Percentiles rank a stretch among this genome's conserved stretches.
phyloP scores from a whole-genome alignment of 2,329 filamentous ascomycete genomes.

The Alternaria gansuensis region DNA sequence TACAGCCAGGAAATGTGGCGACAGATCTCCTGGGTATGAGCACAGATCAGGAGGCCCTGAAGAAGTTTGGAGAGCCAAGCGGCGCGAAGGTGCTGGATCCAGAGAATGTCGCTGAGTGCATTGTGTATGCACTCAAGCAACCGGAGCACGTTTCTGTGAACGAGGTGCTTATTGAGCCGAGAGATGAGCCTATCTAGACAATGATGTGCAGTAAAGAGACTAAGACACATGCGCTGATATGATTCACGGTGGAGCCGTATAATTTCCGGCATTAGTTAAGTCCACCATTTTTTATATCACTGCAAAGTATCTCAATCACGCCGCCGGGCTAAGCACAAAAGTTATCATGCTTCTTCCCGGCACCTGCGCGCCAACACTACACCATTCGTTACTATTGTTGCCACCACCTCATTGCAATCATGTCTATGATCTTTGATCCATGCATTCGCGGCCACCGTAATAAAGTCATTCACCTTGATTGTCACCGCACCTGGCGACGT shows the following conservation, averaged over 20 bases:
- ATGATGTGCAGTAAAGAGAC: no score
- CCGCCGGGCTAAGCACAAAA: slow-evolving; percentile 31
- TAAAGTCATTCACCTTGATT: slow-evolving; percentile 44
- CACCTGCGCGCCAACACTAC: slow-evolving; percentile 33
- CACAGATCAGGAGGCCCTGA: slow-evolving; percentile 77
- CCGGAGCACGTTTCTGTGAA: slow-evolving; percentile 80
- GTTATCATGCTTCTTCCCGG: slow-evolving; percentile 42
- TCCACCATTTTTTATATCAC: neutral
- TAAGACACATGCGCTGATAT: neutral
- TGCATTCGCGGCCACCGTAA: slow-evolving; percentile 38
- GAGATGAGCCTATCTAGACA: slow-evolving; percentile 49
- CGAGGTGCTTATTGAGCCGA: slow-evolving; percentile 72
- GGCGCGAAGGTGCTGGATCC: slow-evolving; percentile 79
- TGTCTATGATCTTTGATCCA: slow-evolving; percentile 53
- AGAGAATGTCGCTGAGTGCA: slow-evolving; percentile 75
- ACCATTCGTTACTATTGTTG: slow-evolving; percentile 31
- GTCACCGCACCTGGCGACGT: slow-evolving; percentile 22
- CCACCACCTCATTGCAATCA: slow-evolving; percentile 32
- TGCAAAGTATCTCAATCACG: neutral
- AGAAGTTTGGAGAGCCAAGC: slow-evolving; percentile 79
- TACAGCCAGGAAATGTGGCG: slow-evolving; percentile 80
- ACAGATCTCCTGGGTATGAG: slow-evolving; percentile 79
- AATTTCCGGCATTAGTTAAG: neutral
- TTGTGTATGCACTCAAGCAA: slow-evolving; percentile 78
- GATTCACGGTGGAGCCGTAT: neutral